Evolutionary conservation across 2,329 filamentous ascomycete species (phyloP), one percentile per base, ranked within the genome.

Genomic region (Pyrenochaeta sp.): DNA sequence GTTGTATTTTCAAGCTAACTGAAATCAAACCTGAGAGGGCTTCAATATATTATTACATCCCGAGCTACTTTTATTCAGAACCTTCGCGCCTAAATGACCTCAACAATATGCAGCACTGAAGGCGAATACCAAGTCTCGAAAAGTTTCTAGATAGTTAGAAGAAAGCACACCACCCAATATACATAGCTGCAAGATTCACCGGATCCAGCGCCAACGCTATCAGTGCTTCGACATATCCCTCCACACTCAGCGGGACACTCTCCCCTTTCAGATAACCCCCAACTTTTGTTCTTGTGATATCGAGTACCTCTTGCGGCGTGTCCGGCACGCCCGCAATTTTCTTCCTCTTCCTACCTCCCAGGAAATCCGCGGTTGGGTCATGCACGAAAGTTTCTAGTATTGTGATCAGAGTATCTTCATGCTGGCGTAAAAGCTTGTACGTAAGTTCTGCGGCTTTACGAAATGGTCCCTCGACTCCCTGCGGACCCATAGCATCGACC

Each of bases 321-420:
- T 88, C 86, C 5, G 88, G 86, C 27, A 89, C 82, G 69, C 83
- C 74, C 6, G 73, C 71, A 45, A 81, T 80, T 44, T 79, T 81
- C 63, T 81, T 81, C 68, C 82, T 83, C 77, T 84, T 77, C 60
- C 86, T 87, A 73, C 90, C 92, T 10, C 68, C 89, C 67, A 97
- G 86, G 58, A 98, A 87, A 71, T 99, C 96, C 11, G 97, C 87
- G 12, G 96, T 98, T 0, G 95, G 95, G 73, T 99, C 95, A 71
- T 99, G 93, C 61, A 99, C 85, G 71, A 99, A 99, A 0, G 95
- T 93, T 78, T 99, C 96, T 1, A 99, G 82, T 44, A 99, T 94
- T 0, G 94, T 97, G 88, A 99, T 97, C 53, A 99, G 81, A 33
- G 94, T 97, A 76, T 99, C 96, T 75, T 97, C 90, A 69, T 97